phyloP scores from a whole-genome alignment of 2,329 filamentous ascomycete species.

The Byssothecium circinans region DNA sequence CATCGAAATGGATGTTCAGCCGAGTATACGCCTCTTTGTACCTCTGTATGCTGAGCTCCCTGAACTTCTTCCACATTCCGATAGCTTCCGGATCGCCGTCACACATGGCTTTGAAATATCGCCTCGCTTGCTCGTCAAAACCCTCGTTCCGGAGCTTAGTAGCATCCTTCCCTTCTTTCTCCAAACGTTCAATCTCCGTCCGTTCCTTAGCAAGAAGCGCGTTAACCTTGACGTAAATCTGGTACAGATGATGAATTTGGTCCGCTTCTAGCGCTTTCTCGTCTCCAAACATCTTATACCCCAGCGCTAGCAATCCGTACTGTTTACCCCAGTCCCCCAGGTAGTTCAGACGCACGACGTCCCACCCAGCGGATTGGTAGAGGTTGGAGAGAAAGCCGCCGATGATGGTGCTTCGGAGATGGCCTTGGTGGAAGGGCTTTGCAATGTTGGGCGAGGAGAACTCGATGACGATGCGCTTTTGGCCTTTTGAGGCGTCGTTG shows the following conservation, averaged over 20 bases:
- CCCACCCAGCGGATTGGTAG: slow-evolving; percentile 65
- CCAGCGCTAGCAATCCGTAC: slow-evolving; percentile 66
- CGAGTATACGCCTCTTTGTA: too few relatives aligned
- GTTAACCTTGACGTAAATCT: slow-evolving; percentile 73
- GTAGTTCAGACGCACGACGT: slow-evolving; percentile 68
- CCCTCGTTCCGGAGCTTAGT: too few relatives aligned
- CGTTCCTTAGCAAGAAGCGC: slow-evolving; percentile 60
- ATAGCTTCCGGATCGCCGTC: too few relatives aligned
- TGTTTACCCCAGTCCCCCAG: slow-evolving; percentile 73
- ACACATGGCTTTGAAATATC: too few relatives aligned
- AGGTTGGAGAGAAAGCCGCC: slow-evolving; percentile 67
- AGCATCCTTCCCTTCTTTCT: too few relatives aligned
- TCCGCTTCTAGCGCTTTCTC: slow-evolving; percentile 67
- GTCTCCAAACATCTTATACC: slow-evolving; percentile 69
- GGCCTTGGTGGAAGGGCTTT: slow-evolving; percentile 71
- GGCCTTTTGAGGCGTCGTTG: slow-evolving; percentile 57
- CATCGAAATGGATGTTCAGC: too few relatives aligned
- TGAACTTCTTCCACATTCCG: too few relatives aligned
- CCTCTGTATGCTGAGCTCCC: too few relatives aligned
- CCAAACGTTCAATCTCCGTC: too few relatives aligned
- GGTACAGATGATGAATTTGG: slow-evolving; percentile 74
- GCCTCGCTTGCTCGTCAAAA: too few relatives aligned
- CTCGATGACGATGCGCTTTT: slow-evolving; percentile 68
- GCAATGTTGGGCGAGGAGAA: slow-evolving; percentile 80
- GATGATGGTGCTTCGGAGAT: slow-evolving; percentile 71